phyloP scores from a whole-genome alignment of 768 basidiomycete genomes.

The Lactarius trivialis region DNA sequence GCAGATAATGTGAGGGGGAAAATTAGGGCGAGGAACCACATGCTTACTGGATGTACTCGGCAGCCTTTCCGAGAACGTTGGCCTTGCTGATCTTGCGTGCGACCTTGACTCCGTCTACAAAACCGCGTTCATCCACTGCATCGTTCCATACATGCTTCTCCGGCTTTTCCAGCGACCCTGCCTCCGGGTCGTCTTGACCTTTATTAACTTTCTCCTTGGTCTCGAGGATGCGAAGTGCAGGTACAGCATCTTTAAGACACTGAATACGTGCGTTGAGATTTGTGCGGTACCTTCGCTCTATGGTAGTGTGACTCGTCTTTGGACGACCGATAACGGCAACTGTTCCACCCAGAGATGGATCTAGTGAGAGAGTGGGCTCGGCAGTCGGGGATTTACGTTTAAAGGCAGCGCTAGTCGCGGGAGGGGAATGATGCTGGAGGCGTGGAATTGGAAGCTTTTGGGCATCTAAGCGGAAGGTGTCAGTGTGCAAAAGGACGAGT shows the following conservation, averaged over 20 bases:
- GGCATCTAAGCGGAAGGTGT: conserved; percentile 16
- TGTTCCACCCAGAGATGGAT: conserved; percentile 19
- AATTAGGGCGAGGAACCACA: not conserved
- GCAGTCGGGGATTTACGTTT: conserved; percentile 23
- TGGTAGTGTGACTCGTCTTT: conserved; percentile 88
- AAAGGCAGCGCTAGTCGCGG: conserved; percentile 32
- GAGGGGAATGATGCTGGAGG: conserved; percentile 40
- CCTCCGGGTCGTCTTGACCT: conserved; percentile 3
- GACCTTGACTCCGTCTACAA: conserved; percentile 87
- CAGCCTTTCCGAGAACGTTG: conserved; percentile 83
- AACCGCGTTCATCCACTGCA: conserved; percentile 75
- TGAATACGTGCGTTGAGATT: conserved; percentile 85
- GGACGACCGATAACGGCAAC: conserved; percentile 38
- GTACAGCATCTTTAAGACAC: conserved; percentile 71
- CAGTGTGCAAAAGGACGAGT: not conserved
- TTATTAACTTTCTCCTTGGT: conserved; percentile 37
- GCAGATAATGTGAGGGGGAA: not conserved
- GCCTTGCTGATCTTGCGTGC: conserved; percentile 89
- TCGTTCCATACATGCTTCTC: conserved; percentile 32
- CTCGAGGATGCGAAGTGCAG: conserved; percentile 75
- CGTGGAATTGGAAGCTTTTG: conserved; percentile 46
- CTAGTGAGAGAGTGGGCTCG: conserved; percentile 19
- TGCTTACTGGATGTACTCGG: conserved; percentile 73
- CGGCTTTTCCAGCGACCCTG: not conserved
- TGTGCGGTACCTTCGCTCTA: conserved; percentile 82